These are phyloP conservation scores for Musa balbisiana DNA, from an alignment of 202 grass and related monocot species.

Conservation along the genomic window DNA sequence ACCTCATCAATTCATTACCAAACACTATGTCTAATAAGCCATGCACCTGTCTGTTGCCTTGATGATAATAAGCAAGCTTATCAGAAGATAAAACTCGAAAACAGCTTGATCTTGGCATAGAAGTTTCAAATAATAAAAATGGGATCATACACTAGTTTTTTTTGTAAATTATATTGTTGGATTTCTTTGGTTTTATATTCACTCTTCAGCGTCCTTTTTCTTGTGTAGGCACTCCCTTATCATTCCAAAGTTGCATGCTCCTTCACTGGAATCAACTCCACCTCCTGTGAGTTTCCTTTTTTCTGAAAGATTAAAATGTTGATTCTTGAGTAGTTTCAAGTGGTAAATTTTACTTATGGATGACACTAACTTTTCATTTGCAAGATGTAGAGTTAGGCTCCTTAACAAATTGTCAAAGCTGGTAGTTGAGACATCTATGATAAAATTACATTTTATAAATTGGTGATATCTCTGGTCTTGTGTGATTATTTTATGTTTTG, in stretches of 20 bases:
- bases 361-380: background rate
- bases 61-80: too few species aligned
- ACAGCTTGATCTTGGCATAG: too few species aligned
- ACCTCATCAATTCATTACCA: too few species aligned
- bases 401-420: too few species aligned
- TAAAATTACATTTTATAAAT: too few species aligned
- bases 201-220: background rate
- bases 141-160: background rate
- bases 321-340: background rate
- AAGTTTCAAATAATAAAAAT: background rate
- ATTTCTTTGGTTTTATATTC: background rate
- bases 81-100: too few species aligned
- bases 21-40: too few species aligned
- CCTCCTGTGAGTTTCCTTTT: conserved; percentile 43
- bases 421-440: too few species aligned
- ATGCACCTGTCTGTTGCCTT: too few species aligned
- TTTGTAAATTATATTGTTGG: background rate
- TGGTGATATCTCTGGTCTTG: too few species aligned
- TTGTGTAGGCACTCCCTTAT: conserved; percentile 58
- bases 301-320: conserved; percentile 19
- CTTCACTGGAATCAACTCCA: conserved; percentile 59
- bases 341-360: background rate
- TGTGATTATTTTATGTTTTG: too few species aligned
- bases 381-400: too few species aligned
- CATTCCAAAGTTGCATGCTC: conserved; percentile 78